Conservation (phyloP, 2,329 filamentous ascomycete genomes). For the Colletotrichum sp. region DNA sequence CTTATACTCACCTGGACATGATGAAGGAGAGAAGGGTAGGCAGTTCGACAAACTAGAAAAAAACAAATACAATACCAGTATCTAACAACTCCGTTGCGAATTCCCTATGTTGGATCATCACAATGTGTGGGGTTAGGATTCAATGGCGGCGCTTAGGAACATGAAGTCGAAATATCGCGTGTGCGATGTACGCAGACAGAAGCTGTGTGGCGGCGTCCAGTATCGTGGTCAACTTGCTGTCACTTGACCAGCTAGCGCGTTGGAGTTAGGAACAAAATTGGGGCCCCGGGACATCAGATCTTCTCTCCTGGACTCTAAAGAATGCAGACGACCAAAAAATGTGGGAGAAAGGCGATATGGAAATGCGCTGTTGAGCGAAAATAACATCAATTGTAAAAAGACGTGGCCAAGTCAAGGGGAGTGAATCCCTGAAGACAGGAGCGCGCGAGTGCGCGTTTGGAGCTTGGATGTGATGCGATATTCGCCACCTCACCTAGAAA, state of each 20-base stretch:
- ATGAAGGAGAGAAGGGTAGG: too few relatives aligned
- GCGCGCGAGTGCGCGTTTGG: not conserved
- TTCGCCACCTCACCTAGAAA: not conserved
- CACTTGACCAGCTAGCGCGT: not conserved
- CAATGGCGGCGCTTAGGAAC: not conserved
- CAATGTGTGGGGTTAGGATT: not conserved
- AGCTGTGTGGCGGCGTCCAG: not conserved
- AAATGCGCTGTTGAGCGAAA: not conserved
- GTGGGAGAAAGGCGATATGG: not conserved
- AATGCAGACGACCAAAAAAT: not conserved
- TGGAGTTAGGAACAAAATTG: not conserved
- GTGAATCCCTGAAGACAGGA: not conserved
- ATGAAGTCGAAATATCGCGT: not conserved
- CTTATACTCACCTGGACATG: too few relatives aligned
- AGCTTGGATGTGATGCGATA: not conserved
- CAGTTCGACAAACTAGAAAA: not conserved
- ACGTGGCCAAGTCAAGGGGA: not conserved
- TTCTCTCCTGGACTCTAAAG: not conserved
- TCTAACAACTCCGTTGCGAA: not conserved
- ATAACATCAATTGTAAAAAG: not conserved
- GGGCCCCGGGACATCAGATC: not conserved
- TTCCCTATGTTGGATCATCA: not conserved
- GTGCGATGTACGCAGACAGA: not conserved
- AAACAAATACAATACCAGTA: not conserved
- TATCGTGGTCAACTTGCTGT: not conserved